phyloP scores from a whole-genome alignment of 495 filamentous ascomycete species.

The Parathielavia hyrcaniae region DNA sequence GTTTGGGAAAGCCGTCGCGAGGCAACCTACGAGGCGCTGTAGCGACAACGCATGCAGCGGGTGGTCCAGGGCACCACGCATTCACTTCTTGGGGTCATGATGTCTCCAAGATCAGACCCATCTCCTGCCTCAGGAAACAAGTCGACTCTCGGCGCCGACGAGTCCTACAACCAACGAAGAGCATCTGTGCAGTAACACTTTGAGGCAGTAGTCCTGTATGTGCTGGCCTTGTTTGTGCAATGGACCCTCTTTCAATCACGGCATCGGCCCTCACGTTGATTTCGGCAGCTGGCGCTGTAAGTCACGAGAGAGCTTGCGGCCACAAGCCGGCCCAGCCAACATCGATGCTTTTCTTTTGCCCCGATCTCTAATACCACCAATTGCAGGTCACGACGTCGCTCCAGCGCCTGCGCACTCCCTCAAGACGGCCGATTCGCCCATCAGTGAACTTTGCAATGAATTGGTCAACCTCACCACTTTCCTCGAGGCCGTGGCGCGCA shows the following conservation, averaged over 20 bases:
- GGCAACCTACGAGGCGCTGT: no score
- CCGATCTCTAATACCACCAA: background rate
- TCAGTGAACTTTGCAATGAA: background rate
- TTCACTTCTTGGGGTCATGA: no score
- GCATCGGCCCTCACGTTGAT: background rate
- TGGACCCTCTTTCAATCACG: constrained; percentile 1
- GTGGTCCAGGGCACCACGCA: no score
- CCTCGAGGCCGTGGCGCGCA: background rate
- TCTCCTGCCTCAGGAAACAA: no score
- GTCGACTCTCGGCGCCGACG: no score
- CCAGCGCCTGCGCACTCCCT: background rate
- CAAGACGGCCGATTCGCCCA: background rate
- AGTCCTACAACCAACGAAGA: no score
- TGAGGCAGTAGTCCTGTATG: no score
- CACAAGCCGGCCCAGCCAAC: background rate
- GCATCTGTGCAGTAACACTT: no score
- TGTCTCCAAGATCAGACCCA: no score
- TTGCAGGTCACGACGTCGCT: background rate
- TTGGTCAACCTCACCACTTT: background rate
- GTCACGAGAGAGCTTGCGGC: background rate
- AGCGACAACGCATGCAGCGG: no score
- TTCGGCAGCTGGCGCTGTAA: background rate
- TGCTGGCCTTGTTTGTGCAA: background rate
- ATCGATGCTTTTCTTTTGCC: background rate
- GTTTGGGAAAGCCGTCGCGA: no score